phyloP scores from a whole-genome alignment of 73 alveolate species.

The Paramecium tetraurelia region DNA sequence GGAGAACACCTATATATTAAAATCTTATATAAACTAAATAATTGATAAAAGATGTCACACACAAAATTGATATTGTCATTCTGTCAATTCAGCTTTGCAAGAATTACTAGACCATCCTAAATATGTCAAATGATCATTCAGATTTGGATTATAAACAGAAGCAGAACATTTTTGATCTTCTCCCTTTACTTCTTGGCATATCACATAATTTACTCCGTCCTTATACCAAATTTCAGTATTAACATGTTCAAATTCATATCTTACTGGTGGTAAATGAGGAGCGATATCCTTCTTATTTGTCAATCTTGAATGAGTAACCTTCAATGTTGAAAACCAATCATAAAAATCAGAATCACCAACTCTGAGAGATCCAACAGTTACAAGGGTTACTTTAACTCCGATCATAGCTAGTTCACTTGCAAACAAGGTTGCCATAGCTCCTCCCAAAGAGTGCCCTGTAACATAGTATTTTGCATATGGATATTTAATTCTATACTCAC shows the following conservation, averaged over 20 bases:
- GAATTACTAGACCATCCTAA: slow-evolving; percentile 3
- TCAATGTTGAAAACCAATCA: slow-evolving; percentile 8
- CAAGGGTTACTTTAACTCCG: not conserved
- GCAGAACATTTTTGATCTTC: not conserved
- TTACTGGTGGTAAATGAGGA: slow-evolving; percentile 17
- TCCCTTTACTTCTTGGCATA: slow-evolving; percentile 23
- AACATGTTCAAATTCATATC: slow-evolving; percentile 31
- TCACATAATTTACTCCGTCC: not conserved
- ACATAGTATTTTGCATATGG: slow-evolving; percentile 31
- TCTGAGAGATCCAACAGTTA: slow-evolving; percentile 60
- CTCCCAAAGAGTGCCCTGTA: slow-evolving; percentile 57
- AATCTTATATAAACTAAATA: not conserved
- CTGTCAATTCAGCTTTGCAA: not conserved
- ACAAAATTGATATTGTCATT: not conserved
- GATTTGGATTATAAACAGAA: not conserved
- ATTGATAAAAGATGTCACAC: not conserved
- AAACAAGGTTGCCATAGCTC: slow-evolving; percentile 49
- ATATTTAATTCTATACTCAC: not conserved
- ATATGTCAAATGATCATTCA: not conserved
- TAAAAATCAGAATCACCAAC: slow-evolving; percentile 50
- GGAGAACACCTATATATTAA: not conserved
- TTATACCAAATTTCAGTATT: slow-evolving; percentile 52
- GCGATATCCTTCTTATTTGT: slow-evolving; percentile 42
- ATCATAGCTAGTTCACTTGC: slow-evolving; percentile 33
- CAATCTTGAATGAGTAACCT: slow-evolving; percentile 17